These are phyloP conservation scores for Aspergillus phoenicis DNA, from an alignment of 2,329 filamentous ascomycete species.

Conservation along the genomic window DNA sequence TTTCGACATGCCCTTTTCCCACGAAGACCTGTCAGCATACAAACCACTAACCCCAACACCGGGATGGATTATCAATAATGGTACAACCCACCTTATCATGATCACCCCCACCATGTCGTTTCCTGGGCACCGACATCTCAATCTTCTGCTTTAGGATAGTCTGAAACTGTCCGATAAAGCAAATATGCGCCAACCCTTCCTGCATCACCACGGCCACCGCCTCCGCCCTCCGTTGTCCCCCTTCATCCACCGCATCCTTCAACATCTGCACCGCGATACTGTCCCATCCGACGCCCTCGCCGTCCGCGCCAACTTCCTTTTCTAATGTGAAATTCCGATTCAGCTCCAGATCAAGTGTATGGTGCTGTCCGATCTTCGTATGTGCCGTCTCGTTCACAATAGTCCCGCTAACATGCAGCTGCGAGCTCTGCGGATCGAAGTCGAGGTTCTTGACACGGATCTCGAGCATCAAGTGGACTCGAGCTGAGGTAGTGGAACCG, in stretches of 20 bases:
- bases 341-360: slow-evolving; percentile 81
- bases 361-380: slow-evolving; percentile 67
- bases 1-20: slow-evolving; percentile 63
- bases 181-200: slow-evolving; percentile 62
- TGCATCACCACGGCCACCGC: slow-evolving; percentile 93
- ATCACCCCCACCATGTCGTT: slow-evolving; percentile 50
- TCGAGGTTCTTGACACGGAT: slow-evolving; percentile 68
- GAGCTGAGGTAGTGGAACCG: slow-evolving; percentile 63
- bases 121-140: slow-evolving; percentile 51
- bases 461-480: slow-evolving; percentile 65
- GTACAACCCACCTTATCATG: slow-evolving; percentile 48
- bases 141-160: slow-evolving; percentile 54
- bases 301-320: slow-evolving; percentile 64
- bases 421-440: slow-evolving; percentile 68
- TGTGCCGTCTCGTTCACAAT: slow-evolving; percentile 68
- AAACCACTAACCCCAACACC: not conserved
- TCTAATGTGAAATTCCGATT: slow-evolving; percentile 85
- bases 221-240: slow-evolving; percentile 71
- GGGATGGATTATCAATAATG: not conserved
- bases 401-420: slow-evolving; percentile 68
- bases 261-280: slow-evolving; percentile 79
- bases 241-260: slow-evolving; percentile 72
- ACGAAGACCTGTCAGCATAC: not conserved
- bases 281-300: slow-evolving; percentile 71
- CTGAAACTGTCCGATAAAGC: slow-evolving; percentile 53